Conservation (phyloP, 345 rosid species). For the Eucalyptus sp. region DNA sequence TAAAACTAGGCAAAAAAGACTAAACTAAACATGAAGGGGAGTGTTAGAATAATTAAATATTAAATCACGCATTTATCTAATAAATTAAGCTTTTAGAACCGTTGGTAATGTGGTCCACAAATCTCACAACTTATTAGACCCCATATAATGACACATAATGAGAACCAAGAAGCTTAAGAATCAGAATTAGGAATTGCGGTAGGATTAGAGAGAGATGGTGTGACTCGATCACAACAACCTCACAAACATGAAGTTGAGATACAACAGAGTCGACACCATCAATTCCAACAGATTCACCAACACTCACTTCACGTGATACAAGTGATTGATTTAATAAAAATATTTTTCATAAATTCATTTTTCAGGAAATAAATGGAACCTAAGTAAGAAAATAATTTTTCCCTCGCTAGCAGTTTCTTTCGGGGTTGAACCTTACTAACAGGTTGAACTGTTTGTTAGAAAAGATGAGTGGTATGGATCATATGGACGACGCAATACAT, state of each 20-base stretch:
- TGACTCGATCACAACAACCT: not conserved
- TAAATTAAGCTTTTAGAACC: too few species aligned
- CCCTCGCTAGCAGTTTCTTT: too few species aligned
- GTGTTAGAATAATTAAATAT: not conserved
- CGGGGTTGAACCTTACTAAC: not conserved
- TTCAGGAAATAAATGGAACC: not conserved
- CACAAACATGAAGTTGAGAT: not conserved
- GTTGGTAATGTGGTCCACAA: too few species aligned
- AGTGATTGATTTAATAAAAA: not conserved
- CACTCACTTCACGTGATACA: not conserved
- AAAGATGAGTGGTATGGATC: not conserved
- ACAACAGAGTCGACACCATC: not conserved
- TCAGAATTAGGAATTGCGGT: not conserved
- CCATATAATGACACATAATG: conserved; percentile 14
- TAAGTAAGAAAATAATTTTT: not conserved
- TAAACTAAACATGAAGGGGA: too few species aligned
- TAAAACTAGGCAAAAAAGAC: too few species aligned
- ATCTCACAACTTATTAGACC: conserved; percentile 9
- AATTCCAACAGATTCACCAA: not conserved
- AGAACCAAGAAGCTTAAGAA: conserved; percentile 19
- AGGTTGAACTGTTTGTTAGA: not conserved
- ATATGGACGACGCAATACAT: not conserved
- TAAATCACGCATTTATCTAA: too few species aligned
- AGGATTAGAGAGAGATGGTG: not conserved
- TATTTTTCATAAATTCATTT: not conserved